phyloP scores from a whole-genome alignment of 441 rosid species.

The Theobroma grandiflorum region DNA sequence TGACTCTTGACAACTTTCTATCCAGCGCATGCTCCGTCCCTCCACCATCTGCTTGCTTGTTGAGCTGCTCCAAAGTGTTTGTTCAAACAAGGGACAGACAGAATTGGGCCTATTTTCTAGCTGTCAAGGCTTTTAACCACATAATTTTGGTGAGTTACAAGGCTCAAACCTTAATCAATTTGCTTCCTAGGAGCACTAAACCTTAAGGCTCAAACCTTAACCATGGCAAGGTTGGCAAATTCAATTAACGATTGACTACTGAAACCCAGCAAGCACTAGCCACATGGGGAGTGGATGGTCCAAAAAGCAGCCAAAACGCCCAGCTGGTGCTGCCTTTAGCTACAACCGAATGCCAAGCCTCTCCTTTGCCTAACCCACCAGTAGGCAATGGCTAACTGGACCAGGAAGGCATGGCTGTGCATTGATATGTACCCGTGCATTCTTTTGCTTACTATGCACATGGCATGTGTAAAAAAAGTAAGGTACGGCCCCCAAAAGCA shows the following conservation, averaged over 20 bases:
- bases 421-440: background rate
- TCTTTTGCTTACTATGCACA: conserved; percentile 31
- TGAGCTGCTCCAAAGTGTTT: background rate
- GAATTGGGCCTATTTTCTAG: too few relatives aligned
- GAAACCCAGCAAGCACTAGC: background rate
- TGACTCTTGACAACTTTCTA: background rate
- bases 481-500: conserved; percentile 15
- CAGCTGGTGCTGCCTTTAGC: background rate
- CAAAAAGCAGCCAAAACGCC: background rate
- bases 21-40: background rate
- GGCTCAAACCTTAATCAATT: background rate
- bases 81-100: background rate
- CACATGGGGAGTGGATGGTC: background rate
- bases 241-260: background rate
- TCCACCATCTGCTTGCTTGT: background rate
- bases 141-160: background rate
- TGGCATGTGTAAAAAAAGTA: conserved; percentile 27
- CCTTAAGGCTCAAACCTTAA: too few relatives aligned
- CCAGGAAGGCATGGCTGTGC: conserved; percentile 23
- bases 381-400: conserved; percentile 6
- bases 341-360: background rate
- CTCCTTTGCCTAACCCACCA: background rate
- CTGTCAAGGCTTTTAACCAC: background rate
- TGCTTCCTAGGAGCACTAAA: background rate
- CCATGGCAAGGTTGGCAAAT: too few relatives aligned